These are phyloP conservation scores for Fusarium sp. DNA, from an alignment of 2,329 filamentous ascomycete genomes.

Conservation along the genomic window DNA sequence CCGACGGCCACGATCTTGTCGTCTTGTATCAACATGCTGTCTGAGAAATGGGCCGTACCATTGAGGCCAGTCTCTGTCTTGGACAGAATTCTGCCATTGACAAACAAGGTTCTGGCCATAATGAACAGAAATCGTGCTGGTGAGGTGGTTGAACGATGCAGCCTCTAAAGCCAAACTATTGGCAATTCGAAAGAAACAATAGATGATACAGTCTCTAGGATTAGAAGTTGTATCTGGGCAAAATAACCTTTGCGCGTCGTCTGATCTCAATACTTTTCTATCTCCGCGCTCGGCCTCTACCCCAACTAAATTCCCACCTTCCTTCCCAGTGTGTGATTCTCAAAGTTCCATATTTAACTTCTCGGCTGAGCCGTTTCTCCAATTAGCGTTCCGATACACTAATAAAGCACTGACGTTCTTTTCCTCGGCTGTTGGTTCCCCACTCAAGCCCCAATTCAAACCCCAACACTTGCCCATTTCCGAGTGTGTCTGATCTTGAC, in stretches of 20 bases:
- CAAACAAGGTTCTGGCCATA: slow-evolving; percentile 14
- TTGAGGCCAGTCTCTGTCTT: slow-evolving; percentile 21
- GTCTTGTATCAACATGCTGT: slow-evolving; percentile 46
- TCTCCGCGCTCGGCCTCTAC: no score
- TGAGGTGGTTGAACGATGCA: accelerated
- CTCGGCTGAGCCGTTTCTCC: neutral
- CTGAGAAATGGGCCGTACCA: slow-evolving; percentile 37
- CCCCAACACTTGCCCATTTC: neutral
- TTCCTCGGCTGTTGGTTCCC: neutral
- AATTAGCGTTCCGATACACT: neutral
- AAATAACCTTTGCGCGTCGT: neutral
- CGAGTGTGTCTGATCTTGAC: no score
- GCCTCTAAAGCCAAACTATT: no score
- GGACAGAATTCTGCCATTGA: slow-evolving; percentile 40
- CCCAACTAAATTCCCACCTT: neutral
- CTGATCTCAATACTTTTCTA: no score
- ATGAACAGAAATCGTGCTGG: no score
- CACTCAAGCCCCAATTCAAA: neutral
- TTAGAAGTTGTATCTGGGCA: neutral
- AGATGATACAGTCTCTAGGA: no score
- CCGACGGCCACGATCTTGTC: slow-evolving; percentile 49
- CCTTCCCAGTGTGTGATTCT: neutral
- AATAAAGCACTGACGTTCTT: neutral
- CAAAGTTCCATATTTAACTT: neutral
- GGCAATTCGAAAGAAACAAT: no score